Percentiles rank a stretch among this genome's conserved stretches.
These are phyloP conservation scores for Suillus occidentalis DNA, from an alignment of 768 basidiomycete genomes.

Conservation along the genomic window DNA sequence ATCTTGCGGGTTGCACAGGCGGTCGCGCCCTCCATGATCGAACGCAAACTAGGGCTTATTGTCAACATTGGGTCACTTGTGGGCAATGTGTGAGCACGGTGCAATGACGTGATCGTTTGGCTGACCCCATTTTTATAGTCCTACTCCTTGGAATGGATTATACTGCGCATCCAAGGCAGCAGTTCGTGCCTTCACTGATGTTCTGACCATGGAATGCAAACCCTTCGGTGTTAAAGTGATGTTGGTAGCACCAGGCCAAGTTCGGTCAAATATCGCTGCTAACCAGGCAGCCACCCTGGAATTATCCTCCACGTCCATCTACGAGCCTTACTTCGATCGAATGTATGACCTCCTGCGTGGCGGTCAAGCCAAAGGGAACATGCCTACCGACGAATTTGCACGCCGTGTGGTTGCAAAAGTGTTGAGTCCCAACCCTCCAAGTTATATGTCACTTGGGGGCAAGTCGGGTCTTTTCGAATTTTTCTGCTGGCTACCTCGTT, in stretches of 20 bases:
- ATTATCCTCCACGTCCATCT: slow-evolving; percentile 54
- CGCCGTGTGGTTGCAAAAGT: slow-evolving; percentile 48
- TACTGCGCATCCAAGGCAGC: slow-evolving; percentile 62
- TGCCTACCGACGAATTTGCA: slow-evolving; percentile 55
- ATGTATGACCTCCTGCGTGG: slow-evolving; percentile 54
- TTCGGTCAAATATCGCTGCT: slow-evolving; percentile 63
- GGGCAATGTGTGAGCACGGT: slow-evolving; percentile 52
- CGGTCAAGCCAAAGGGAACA: slow-evolving; percentile 50
- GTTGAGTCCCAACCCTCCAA: slow-evolving; percentile 46
- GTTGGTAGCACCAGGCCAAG: slow-evolving; percentile 64
- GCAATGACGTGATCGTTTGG: neutral
- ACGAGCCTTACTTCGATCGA: slow-evolving; percentile 49
- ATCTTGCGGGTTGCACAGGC: slow-evolving; percentile 61
- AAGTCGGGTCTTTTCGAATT: slow-evolving; percentile 27
- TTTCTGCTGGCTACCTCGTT: slow-evolving; percentile 25
- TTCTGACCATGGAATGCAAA: slow-evolving; percentile 70
- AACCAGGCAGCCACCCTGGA: slow-evolving; percentile 47
- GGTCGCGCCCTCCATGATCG: slow-evolving; percentile 73
- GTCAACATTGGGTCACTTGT: slow-evolving; percentile 75
- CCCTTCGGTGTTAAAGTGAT: slow-evolving; percentile 72
- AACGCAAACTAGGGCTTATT: slow-evolving; percentile 58
- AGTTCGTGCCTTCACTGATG: slow-evolving; percentile 57
- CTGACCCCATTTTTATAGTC: slow-evolving; percentile 5
- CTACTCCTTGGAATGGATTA: slow-evolving; percentile 67
- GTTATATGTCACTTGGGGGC: slow-evolving; percentile 52